Conservation (phyloP, 331 rosid species). For the Quercus lobata region DNA sequence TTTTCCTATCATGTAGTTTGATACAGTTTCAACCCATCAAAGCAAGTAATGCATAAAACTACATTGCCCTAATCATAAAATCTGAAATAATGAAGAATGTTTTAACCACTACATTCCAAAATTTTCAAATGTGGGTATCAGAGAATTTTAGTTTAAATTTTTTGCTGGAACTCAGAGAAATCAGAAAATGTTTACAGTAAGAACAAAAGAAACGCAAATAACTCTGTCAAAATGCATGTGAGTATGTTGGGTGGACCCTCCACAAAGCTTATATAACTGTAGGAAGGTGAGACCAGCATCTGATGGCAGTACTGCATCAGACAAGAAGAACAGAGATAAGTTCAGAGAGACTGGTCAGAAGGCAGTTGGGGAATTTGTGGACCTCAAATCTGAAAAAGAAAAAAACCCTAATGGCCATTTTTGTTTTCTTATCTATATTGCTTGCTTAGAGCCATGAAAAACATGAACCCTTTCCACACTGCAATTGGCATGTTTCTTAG, state of each 20-base stretch:
- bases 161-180: neutral
- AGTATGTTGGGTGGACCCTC: constrained; percentile 45
- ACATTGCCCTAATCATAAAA: neutral
- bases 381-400: neutral
- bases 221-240: constrained; percentile 35
- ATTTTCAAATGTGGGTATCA: no score
- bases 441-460: neutral
- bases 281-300: constrained; percentile 47
- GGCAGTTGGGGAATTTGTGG: neutral
- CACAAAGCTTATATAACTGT: neutral
- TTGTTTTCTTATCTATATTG: neutral
- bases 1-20: no score
- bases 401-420: neutral
- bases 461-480: constrained; percentile 1
- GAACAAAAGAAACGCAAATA: neutral
- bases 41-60: neutral
- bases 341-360: no score
- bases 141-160: no score
- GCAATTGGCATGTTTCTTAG: constrained; percentile 23
- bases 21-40: no score
- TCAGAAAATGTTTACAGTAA: neutral
- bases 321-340: constrained; percentile 7
- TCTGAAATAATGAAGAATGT: neutral
- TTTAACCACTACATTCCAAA: neutral
- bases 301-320: constrained; percentile 18